These are phyloP conservation scores for Wickerhamomyces sydowiorum DNA, from an alignment of 805 yeast genomes.

Conservation along the genomic window DNA sequence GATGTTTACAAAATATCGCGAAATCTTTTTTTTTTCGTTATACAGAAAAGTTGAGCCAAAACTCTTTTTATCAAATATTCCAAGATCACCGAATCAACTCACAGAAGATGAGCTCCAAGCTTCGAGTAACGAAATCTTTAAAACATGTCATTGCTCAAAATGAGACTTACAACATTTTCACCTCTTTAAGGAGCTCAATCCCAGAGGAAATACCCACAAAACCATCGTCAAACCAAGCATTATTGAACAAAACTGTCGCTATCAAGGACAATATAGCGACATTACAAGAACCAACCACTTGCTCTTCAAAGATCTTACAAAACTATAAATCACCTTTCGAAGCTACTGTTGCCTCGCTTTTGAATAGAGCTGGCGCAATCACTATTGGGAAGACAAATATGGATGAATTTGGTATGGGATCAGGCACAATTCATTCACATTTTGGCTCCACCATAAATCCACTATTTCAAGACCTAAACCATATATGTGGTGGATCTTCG, in stretches of 20 bases:
- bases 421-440: constrained; percentile 49
- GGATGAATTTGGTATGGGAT: constrained; percentile 99
- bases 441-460: constrained; percentile 60
- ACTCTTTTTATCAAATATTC: no score
- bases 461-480: constrained; percentile 28
- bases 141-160: constrained; percentile 13
- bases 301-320: constrained; percentile 62
- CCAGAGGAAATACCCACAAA: not conserved
- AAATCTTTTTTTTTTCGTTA: no score
- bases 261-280: constrained; percentile 83
- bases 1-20: not conserved
- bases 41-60: no score
- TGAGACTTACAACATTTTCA: constrained; percentile 35
- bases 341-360: constrained; percentile 60
- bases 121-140: constrained; percentile 6
- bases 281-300: constrained; percentile 60
- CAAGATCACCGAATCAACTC: no score
- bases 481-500: constrained; percentile 84
- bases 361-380: constrained; percentile 47
- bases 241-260: constrained; percentile 31
- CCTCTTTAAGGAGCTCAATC: constrained; percentile 26
- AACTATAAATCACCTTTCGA: constrained; percentile 71
- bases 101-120: constrained; percentile 9
- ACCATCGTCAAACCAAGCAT: not conserved
- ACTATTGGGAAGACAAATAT: constrained; percentile 80